phyloP scores from a whole-genome alignment of 116 monocot genomes.

The Iris pallida region DNA sequence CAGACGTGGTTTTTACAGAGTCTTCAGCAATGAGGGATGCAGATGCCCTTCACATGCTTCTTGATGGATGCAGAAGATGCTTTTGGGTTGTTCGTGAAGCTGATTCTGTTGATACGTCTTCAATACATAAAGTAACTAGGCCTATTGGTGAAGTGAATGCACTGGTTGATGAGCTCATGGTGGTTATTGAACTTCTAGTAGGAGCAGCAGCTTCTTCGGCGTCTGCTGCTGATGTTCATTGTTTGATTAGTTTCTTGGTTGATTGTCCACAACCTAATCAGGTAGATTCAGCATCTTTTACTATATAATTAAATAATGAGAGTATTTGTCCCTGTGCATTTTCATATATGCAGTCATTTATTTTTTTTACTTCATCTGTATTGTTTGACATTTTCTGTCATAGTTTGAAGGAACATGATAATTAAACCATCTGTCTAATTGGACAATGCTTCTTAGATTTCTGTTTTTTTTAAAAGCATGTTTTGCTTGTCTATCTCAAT shows the following conservation, averaged over 20 bases:
- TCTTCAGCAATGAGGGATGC: conserved; percentile 83
- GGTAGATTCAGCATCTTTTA: conserved; percentile 30
- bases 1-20: conserved; percentile 96
- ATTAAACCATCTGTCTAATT: too few species aligned
- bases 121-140: conserved; percentile 40
- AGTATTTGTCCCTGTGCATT: too few species aligned
- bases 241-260: conserved; percentile 79
- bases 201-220: conserved; percentile 68
- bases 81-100: conserved; percentile 76
- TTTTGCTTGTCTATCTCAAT: too few species aligned
- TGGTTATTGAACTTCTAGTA: conserved; percentile 85
- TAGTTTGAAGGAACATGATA: too few species aligned
- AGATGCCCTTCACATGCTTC: conserved; percentile 86
- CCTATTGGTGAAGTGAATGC: conserved; percentile 82
- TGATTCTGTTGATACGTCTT: conserved; percentile 63
- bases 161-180: conserved; percentile 94
- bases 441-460: too few species aligned
- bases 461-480: too few species aligned
- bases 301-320: too few species aligned
- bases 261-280: conserved; percentile 97
- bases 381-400: too few species aligned
- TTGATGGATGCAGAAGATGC: conserved; percentile 96
- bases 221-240: conserved; percentile 60
- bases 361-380: too few species aligned
- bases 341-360: too few species aligned